These are phyloP conservation scores for Coemansia sp. DNA, from an alignment of 192 early-diverging fungal species.

Conservation along the genomic window DNA sequence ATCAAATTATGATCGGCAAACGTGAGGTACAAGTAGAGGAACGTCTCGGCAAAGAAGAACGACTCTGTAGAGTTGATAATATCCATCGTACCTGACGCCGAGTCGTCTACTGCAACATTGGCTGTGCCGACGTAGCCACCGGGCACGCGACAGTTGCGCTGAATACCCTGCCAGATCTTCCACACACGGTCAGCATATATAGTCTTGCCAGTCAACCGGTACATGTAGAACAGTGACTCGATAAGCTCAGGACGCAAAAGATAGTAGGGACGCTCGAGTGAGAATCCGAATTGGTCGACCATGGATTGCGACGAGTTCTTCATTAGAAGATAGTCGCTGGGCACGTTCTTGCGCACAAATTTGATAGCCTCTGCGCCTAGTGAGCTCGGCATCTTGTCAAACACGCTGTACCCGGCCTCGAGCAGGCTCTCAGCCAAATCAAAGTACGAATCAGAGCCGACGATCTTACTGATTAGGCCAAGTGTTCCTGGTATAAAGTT, in stretches of 20 bases:
- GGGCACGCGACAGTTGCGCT: constrained; percentile 67
- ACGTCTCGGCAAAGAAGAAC: constrained; percentile 91
- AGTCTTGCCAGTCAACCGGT: constrained; percentile 67
- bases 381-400: constrained; percentile 38
- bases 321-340: constrained; percentile 29
- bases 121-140: constrained; percentile 64
- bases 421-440: constrained; percentile 32
- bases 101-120: constrained; percentile 33
- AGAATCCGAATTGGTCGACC: constrained; percentile 33
- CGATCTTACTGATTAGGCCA: constrained; percentile 41
- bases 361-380: constrained; percentile 44
- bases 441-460: constrained; percentile 44
- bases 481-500: constrained; percentile 53
- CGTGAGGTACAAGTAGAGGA: constrained; percentile 89
- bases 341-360: constrained; percentile 47
- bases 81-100: constrained; percentile 28
- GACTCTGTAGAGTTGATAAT: constrained; percentile 54
- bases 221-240: constrained; percentile 72
- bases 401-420: constrained; percentile 43
- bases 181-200: constrained; percentile 69
- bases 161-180: constrained; percentile 65
- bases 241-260: constrained; percentile 78
- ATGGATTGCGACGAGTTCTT: constrained; percentile 1
- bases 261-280: constrained; percentile 52
- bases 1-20: constrained; percentile 69